phyloP scores from a whole-genome alignment of 768 basidiomycete genomes.

The Tubosaeta sp. region DNA sequence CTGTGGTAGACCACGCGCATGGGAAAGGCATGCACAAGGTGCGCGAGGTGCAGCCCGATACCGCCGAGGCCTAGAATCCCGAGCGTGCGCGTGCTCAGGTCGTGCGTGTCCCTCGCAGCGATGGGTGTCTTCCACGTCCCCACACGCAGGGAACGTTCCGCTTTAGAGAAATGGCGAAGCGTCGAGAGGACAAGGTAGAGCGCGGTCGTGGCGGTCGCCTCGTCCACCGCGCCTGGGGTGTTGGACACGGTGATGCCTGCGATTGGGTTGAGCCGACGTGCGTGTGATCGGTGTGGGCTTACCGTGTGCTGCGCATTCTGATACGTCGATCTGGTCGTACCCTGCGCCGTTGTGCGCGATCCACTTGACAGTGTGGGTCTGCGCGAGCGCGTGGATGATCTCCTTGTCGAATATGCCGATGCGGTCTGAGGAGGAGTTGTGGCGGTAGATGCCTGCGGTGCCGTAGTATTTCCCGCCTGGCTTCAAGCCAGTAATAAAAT shows the following conservation, averaged over 20 bases:
- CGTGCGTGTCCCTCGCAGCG: constrained; percentile 48
- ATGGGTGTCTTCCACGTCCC: constrained; percentile 59
- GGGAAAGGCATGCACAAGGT: constrained; percentile 73
- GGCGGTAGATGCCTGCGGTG: constrained; percentile 73
- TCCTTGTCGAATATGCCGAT: constrained; percentile 82
- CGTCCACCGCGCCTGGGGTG: constrained; percentile 86
- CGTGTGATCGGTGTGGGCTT: background rate
- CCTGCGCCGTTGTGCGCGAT: constrained; percentile 93
- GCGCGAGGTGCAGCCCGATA: constrained; percentile 66
- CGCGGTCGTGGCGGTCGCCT: constrained; percentile 87
- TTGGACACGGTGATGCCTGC: constrained; percentile 72
- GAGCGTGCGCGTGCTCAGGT: constrained; percentile 64
- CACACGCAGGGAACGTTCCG: constrained; percentile 49
- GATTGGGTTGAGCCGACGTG: background rate
- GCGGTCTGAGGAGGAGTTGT: constrained; percentile 58
- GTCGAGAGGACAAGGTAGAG: constrained; percentile 79
- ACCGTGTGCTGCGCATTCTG: constrained; percentile 70
- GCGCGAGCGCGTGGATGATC: constrained; percentile 63
- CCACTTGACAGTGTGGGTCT: constrained; percentile 58
- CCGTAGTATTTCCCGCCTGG: constrained; percentile 71
- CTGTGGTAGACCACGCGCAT: constrained; percentile 88
- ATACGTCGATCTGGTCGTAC: constrained; percentile 83
- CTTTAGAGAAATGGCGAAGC: constrained; percentile 65
- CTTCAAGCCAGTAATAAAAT: constrained; percentile 62
- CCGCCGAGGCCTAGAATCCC: constrained; percentile 76